Evolutionary conservation across 345 rosid genomes (phyloP).

Genomic region (Bruguiera gymnorhiza): DNA sequence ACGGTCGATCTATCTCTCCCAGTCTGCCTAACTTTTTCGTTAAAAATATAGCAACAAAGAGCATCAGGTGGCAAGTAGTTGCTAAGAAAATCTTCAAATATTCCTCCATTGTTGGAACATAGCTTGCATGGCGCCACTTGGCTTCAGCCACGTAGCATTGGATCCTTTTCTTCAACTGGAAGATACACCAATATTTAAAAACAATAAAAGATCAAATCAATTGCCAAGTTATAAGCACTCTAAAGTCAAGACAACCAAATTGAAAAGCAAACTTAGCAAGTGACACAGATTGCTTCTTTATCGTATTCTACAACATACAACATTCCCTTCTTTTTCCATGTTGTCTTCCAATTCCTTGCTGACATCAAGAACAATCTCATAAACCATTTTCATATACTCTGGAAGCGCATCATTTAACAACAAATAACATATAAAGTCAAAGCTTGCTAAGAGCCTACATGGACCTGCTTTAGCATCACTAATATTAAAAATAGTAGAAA

Average conservation of each 20-base stretch:
- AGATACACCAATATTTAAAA: too few species aligned
- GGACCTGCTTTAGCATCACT: too few species aligned
- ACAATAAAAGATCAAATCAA: too few species aligned
- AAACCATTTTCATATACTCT: too few species aligned
- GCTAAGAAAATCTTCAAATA: conserved; percentile 1
- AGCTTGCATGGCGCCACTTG: conserved; percentile 8
- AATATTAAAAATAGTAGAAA: too few species aligned
- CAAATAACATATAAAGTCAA: neutral
- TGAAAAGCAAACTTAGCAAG: neutral
- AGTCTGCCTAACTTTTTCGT: too few species aligned
- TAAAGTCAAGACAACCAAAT: neutral
- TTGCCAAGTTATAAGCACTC: too few species aligned
- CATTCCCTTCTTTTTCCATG: conserved; percentile 8
- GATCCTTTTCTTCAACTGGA: neutral
- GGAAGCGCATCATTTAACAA: conserved; percentile 3
- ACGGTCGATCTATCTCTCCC: too few species aligned
- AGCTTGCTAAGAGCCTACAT: neutral
- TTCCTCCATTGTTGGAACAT: conserved; percentile 19
- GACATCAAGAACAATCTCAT: neutral
- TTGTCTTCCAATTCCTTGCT: conserved; percentile 10
- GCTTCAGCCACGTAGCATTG: conserved; percentile 9
- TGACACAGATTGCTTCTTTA: conserved; percentile 14
- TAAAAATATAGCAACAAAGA: neutral
- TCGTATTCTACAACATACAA: neutral
- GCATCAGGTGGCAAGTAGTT: neutral